phyloP scores from a whole-genome alignment of 805 yeast genomes.

The Zygotorulaspora sp. region DNA sequence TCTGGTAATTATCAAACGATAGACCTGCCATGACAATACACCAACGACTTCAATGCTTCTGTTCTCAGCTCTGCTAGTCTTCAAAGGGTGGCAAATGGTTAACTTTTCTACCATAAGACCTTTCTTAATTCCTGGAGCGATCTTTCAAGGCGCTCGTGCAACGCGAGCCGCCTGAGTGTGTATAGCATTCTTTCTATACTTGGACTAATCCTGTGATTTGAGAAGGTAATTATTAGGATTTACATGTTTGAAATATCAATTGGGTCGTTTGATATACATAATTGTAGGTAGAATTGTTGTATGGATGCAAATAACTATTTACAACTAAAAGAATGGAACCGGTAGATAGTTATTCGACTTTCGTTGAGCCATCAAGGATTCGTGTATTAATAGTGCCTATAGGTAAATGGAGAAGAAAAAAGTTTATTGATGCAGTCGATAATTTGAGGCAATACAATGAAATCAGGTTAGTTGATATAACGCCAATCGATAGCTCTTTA shows the following conservation, averaged over 20 bases:
- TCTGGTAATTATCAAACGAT: slow-evolving; percentile 87
- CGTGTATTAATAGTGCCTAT: slow-evolving; percentile 66
- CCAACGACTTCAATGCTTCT: slow-evolving; percentile 1
- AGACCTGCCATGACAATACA: slow-evolving; percentile 69
- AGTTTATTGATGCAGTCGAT: slow-evolving; percentile 39
- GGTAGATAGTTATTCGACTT: slow-evolving; percentile 14
- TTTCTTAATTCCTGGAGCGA: background rate
- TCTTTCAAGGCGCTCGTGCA: background rate
- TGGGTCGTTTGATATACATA: too few species aligned
- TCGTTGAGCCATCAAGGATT: slow-evolving; percentile 62
- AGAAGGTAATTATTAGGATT: too few species aligned
- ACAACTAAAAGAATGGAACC: background rate
- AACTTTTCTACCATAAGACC: background rate
- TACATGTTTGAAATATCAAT: too few species aligned
- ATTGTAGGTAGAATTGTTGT: too few species aligned
- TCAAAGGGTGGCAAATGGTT: slow-evolving; percentile 14
- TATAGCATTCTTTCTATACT: background rate
- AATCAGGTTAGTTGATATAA: slow-evolving; percentile 68
- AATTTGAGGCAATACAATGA: slow-evolving; percentile 50
- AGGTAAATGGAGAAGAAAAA: slow-evolving; percentile 42
- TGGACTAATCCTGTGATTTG: background rate
- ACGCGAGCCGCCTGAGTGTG: background rate
- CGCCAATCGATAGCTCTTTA: slow-evolving; percentile 52
- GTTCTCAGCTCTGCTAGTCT: background rate
- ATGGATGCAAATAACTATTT: too few species aligned